These are phyloP conservation scores for Hanseniaspora hatyaiensis DNA, from an alignment of 805 yeast genomes.

Conservation along the genomic window DNA sequence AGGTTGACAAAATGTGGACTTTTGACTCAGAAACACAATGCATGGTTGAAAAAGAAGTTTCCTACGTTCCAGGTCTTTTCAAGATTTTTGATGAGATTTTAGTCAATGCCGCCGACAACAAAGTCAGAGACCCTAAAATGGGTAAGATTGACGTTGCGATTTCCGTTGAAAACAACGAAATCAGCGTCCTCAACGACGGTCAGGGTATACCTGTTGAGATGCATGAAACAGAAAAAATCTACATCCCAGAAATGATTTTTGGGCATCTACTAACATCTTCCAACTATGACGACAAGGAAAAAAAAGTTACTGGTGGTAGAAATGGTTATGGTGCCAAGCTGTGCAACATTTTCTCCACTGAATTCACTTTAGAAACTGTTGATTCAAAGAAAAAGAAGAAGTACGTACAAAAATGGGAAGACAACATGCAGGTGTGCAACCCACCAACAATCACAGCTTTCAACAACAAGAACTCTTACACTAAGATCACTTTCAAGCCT, in stretches of 20 bases:
- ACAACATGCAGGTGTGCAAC: conserved; percentile 70
- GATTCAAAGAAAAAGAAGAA: conserved; percentile 51
- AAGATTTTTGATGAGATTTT: conserved; percentile 94
- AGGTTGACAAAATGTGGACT: conserved; percentile 75
- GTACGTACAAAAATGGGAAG: conserved; percentile 74
- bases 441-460: conserved; percentile 56
- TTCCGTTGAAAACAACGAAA: conserved; percentile 58
- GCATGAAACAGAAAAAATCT: conserved; percentile 81
- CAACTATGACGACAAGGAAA: conserved; percentile 88
- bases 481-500: conserved; percentile 79
- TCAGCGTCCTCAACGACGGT: conserved; percentile 84
- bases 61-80: conserved; percentile 88
- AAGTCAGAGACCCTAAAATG: conserved; percentile 89
- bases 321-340: conserved; percentile 97
- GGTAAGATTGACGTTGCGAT: conserved; percentile 72
- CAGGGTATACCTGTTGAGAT: conserved; percentile 90
- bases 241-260: conserved; percentile 90
- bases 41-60: conserved; percentile 51
- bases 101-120: conserved; percentile 97
- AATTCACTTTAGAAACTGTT: conserved; percentile 79
- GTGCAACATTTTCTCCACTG: conserved; percentile 88
- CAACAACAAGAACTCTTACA: conserved; percentile 51
- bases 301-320: conserved; percentile 96
- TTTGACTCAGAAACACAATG: conserved; percentile 52
- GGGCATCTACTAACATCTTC: conserved; percentile 91